Evolutionary conservation across 1,284 basidiomycete species (phyloP), one percentile per base, ranked within the genome.

Genomic region (Paramarasmius palmivorus): DNA sequence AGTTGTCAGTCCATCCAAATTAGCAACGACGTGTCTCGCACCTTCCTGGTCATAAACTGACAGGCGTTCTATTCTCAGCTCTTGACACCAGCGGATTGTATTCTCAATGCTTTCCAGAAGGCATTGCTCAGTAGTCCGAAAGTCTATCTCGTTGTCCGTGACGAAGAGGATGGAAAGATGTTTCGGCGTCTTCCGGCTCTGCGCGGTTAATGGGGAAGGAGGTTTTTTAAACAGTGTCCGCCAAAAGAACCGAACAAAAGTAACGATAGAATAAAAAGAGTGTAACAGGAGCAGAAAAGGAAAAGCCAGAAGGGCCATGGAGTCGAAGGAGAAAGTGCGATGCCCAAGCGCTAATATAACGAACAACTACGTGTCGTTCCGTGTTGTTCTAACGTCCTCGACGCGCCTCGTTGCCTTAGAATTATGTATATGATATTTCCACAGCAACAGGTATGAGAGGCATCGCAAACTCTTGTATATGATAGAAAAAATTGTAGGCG

Each of bases 11-110:
- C 12, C 25, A 32, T 15, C 25, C 8, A 29, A 15, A 46, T 19
- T 2, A n/a, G n/a, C n/a, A n/a, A n/a, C n/a, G n/a, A n/a, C 39
- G 19, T 10, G 19, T n/a, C 3, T 67, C 81, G 52, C 64, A 90
- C 90, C 89, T 57, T 80, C 69, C 55, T 78, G 74, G 64, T 92
- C 89, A 60, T 90, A 91, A 3, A 88, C 74, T 15, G 83, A 88
- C 47, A 91, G 70, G 47, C 75, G 76, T 55, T 70, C 66, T 51
- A 91, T 81, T 12, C 86, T 86, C 37, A 73, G 68, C 20, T 58
- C 64, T 53, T 73, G 76, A 69, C 85, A 90, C 84, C 87, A 91
- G 10, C 64, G 65, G 7, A 78, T 77, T 14, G 75, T 75, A 42
- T 72, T 72, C 50, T 78, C 68, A n/a, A 86, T 70, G 58, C 76